phyloP scores from a whole-genome alignment of 2,329 filamentous ascomycete genomes.

The Pseudogymnoascus destructans region DNA sequence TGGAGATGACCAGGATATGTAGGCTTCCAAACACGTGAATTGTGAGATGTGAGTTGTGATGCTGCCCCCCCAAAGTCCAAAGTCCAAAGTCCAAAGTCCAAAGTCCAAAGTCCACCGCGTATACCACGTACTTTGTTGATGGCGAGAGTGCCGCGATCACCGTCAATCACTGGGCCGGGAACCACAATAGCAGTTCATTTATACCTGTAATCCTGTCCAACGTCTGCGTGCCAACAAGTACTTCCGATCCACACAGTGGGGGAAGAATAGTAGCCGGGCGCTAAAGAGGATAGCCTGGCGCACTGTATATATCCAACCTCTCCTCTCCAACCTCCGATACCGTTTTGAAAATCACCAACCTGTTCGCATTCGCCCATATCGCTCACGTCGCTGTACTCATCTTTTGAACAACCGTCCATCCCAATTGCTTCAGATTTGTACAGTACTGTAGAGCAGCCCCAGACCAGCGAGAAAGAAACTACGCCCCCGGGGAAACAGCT shows the following conservation, averaged over 20 bases:
- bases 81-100: too few relatives aligned
- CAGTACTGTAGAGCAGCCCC: conserved; percentile 1
- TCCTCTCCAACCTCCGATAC: not conserved
- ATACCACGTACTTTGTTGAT: not conserved
- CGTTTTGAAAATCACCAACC: not conserved
- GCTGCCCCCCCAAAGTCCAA: not conserved
- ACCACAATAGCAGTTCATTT: not conserved
- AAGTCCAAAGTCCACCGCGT: too few relatives aligned
- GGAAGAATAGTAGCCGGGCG: conserved; percentile 5
- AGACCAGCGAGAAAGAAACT: not conserved
- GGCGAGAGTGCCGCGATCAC: not conserved
- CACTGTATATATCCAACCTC: not conserved
- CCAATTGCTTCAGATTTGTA: conserved; percentile 4
- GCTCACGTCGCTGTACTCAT: not conserved
- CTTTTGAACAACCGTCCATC: not conserved
- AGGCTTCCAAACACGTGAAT: not conserved
- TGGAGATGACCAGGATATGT: not conserved
- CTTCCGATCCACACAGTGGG: not conserved
- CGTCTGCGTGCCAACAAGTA: not conserved
- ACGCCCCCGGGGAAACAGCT: not conserved
- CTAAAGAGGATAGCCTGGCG: not conserved
- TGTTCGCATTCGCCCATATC: not conserved
- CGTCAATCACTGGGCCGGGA: not conserved
- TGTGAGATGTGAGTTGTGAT: not conserved
- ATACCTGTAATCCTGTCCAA: not conserved